Percentiles rank a stretch among this genome's conserved stretches.
Conservation (phyloP, 371 early-diverging fungal genomes). For the Mucor circinelloides region DNA sequence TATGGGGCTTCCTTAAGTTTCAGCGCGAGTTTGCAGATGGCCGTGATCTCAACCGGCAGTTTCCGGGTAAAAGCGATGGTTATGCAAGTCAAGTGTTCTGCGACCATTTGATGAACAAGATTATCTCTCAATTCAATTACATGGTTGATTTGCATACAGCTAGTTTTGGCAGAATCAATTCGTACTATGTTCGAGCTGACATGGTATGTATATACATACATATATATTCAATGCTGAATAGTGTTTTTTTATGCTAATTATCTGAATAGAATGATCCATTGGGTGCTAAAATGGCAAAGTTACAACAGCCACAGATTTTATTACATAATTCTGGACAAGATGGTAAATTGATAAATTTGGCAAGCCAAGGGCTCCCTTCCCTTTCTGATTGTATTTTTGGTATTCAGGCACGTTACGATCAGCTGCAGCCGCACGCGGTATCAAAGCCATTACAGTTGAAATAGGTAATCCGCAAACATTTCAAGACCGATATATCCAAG, state of each 20-base stretch:
- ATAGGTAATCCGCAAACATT: slow-evolving; percentile 80
- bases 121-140: slow-evolving; percentile 79
- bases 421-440: slow-evolving; percentile 77
- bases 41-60: slow-evolving; percentile 83
- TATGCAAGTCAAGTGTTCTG: slow-evolving; percentile 84
- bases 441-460: slow-evolving; percentile 88
- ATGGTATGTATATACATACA: slow-evolving; percentile 44
- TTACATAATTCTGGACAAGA: slow-evolving; percentile 47
- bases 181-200: slow-evolving; percentile 86
- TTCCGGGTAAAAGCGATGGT: slow-evolving; percentile 79
- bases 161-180: slow-evolving; percentile 83
- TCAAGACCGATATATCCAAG: slow-evolving; percentile 71
- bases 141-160: slow-evolving; percentile 91
- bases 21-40: slow-evolving; percentile 83
- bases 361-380: background rate
- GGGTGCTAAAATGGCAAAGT: slow-evolving; percentile 75
- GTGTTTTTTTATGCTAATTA: background rate
- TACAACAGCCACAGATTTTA: slow-evolving; percentile 85
- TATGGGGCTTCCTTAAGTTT: slow-evolving; percentile 80
- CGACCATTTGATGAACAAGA: slow-evolving; percentile 76
- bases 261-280: slow-evolving; percentile 60
- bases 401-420: slow-evolving; percentile 76
- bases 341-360: slow-evolving; percentile 15
- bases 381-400: background rate
- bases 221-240: background rate